Conservation (phyloP, 2,329 filamentous ascomycete species). For the Blastomyces gilchristii region DNA sequence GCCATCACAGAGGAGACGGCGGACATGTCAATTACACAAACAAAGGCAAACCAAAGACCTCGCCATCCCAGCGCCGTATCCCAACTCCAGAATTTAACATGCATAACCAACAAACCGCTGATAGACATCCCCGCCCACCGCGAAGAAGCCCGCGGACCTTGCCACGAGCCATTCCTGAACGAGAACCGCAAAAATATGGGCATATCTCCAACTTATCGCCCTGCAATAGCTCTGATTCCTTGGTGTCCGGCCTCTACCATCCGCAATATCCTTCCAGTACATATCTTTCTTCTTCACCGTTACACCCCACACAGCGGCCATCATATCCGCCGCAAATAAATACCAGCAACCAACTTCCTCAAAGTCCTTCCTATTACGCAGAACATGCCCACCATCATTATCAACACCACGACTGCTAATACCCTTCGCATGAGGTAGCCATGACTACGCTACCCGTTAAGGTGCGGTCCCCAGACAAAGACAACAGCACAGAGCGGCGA, state of each 20-base stretch:
- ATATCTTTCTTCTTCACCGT: not conserved
- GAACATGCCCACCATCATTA: conserved; percentile 6
- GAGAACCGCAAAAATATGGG: not conserved
- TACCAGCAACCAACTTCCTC: not conserved
- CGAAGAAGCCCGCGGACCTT: not conserved
- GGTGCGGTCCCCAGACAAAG: conserved; percentile 9
- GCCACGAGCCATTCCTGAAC: conserved; percentile 3
- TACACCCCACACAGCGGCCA: not conserved
- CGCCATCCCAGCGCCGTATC: not conserved
- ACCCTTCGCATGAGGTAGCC: conserved; percentile 10
- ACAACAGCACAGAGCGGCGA: conserved; percentile 19
- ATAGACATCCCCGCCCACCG: not conserved
- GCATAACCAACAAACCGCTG: not conserved
- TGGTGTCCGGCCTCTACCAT: not conserved
- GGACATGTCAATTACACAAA: not conserved
- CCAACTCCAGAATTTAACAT: not conserved
- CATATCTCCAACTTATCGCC: not conserved
- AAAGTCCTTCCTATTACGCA: not conserved
- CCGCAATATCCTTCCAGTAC: conserved; percentile 3
- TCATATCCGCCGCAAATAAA: conserved; percentile 3
- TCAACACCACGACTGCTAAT: conserved; percentile 4
- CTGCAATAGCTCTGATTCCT: not conserved
- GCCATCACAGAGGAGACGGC: not conserved
- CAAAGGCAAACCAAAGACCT: not conserved
- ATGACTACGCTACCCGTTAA: not conserved